Base-by-base conservation (phyloP, 2,329 filamentous ascomycete genomes). In the Fusarium caatingaense region DNA sequence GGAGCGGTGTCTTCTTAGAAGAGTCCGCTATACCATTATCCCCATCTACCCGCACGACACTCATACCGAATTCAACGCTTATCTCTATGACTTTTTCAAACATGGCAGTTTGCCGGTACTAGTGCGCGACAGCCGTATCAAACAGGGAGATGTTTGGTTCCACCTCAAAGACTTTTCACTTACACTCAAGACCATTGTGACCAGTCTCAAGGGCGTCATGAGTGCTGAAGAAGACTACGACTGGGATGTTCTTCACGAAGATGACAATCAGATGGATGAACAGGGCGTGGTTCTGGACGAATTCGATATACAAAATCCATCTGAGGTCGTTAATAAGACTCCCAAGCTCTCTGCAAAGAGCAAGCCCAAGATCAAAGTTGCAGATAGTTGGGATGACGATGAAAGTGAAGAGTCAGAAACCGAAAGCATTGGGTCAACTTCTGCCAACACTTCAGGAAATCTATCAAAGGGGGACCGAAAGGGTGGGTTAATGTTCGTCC, bases 41-140 rank as follows among this genome's bases (percentile, higher is more conserved):
- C 84, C 85, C 8, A 79, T 93, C 13, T 86, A 86, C 70, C 87
- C 88, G 0, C 81, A 88, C 27, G 87, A 91, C 56, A 82, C 84
- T 5, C 53, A 60, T 66, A 78, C 64, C 11, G 76, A 78, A 15
- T 86, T 89, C 64, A 93, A 93, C 69, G 88, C 89, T 0, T 92
- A 92, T 74, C 80, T 94, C 1, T 88, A 91, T 64, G 91, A 94
- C 77, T 95, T 94, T 79, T 94, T 88, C 83, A 92, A 89, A 78
- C 89, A 94, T 72, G 92, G 91, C 6, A 87, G 91, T 73, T 77
- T 89, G 23, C 76, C 83, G 2, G 85, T 88, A 0, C 80, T 94
- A 4, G 86, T 87, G 15, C 80, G 78, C 0, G 90, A 89, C 30
- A 94, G 95, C 75, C 83, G 85, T 5, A 89, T 95, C 74, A 87